These are phyloP conservation scores for Candida odintsovae DNA, from an alignment of 805 yeast species.

Conservation along the genomic window DNA sequence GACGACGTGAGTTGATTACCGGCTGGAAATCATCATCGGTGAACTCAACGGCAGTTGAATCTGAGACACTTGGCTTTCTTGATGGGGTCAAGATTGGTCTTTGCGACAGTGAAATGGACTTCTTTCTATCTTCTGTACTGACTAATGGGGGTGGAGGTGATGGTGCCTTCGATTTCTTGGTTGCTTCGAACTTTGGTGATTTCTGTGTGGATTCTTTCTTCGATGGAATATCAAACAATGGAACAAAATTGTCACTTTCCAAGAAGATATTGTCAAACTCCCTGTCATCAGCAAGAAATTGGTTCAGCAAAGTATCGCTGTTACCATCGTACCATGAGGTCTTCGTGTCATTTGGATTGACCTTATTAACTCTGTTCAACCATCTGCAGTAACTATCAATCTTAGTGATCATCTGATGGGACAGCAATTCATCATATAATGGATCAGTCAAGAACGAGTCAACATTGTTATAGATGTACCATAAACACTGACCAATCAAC, in stretches of 20 bases:
- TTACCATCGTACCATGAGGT: constrained; percentile 27
- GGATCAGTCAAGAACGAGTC: constrained; percentile 47
- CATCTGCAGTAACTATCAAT: constrained; percentile 31
- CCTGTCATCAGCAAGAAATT: constrained; percentile 30
- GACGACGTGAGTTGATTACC: constrained; percentile 27
- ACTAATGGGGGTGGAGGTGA: constrained; percentile 4
- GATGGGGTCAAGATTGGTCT: constrained; percentile 3
- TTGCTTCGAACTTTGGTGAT: constrained; percentile 13
- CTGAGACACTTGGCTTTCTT: constrained; percentile 9
- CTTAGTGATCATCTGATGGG: constrained; percentile 13
- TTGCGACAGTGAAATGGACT: constrained; percentile 3
- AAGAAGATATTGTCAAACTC: constrained; percentile 38
- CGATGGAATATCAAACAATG: constrained; percentile 27
- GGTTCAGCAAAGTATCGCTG: constrained; percentile 24
- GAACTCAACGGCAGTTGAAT: constrained; percentile 25
- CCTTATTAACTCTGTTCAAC: constrained; percentile 25
- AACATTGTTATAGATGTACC: constrained; percentile 63
- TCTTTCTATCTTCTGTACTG: constrained; percentile 4
- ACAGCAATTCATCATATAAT: constrained; percentile 16
- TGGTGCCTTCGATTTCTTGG: constrained; percentile 8
- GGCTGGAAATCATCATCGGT: constrained; percentile 28
- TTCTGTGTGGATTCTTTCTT: constrained; percentile 12
- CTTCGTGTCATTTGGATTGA: constrained; percentile 5
- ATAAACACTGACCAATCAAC: constrained; percentile 54
- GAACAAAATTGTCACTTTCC: constrained; percentile 30